Conservation (phyloP, 1,284 basidiomycete genomes). For the Sanghuangporus weigelae region DNA sequence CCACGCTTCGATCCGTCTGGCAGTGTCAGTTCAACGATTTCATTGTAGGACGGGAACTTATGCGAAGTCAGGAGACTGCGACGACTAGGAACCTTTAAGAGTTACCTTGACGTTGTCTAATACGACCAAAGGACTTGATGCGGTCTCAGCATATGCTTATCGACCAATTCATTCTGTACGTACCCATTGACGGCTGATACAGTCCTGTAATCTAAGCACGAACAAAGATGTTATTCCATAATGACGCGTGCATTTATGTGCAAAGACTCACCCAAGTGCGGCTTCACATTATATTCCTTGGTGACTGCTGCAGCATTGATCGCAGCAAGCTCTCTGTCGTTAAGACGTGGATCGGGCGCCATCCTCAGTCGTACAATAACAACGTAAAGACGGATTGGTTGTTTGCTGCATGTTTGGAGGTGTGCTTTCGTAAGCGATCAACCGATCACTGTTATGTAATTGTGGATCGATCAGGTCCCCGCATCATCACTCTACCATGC, state of each 20-base stretch:
- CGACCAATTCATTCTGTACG: conserved; percentile 26
- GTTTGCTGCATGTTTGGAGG: not conserved
- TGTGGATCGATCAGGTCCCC: too few species aligned
- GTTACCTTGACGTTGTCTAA: conserved; percentile 97
- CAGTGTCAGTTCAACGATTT: conserved; percentile 94
- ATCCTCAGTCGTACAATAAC: not conserved
- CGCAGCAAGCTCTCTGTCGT: conserved; percentile 70
- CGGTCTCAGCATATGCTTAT: conserved; percentile 20
- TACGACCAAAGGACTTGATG: conserved; percentile 81
- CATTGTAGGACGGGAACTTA: conserved; percentile 99
- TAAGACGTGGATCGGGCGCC: conserved; percentile 43
- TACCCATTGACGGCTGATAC: conserved; percentile 97
- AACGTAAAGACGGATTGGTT: not conserved
- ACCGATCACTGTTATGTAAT: too few species aligned
- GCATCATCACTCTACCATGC: not conserved
- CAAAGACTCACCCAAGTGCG: conserved; percentile 71
- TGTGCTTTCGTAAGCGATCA: not conserved
- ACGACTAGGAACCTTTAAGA: conserved; percentile 16
- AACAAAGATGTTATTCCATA: conserved; percentile 19
- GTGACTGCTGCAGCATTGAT: conserved; percentile 88
- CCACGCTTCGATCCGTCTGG: conserved; percentile 95
- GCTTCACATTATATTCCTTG: conserved; percentile 78
- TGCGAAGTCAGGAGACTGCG: conserved; percentile 8
- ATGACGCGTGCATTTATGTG: not conserved
- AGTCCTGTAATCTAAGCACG: conserved; percentile 82